phyloP scores from a whole-genome alignment of 768 basidiomycete genomes.

The Tylopilus plumbeoviolaceoides region DNA sequence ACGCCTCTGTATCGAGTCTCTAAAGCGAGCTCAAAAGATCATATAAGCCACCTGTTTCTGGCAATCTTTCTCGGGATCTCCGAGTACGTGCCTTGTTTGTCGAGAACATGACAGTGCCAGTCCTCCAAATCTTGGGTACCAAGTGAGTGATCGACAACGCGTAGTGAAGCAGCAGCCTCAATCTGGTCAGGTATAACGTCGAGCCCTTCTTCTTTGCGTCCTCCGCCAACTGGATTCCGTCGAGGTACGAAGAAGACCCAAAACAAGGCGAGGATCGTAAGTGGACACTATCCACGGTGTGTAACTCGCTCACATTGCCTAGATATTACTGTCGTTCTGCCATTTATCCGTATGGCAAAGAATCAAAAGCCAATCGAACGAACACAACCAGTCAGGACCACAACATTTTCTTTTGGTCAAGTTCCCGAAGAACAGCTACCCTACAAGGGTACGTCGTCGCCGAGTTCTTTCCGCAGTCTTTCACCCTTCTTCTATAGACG shows the following conservation, averaged over 20 bases:
- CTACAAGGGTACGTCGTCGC: slow-evolving; percentile 13
- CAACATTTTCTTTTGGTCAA: neutral
- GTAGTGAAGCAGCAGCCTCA: neutral
- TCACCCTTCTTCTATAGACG: slow-evolving; percentile 11
- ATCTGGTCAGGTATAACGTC: slow-evolving; percentile 42
- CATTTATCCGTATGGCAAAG: slow-evolving; percentile 44
- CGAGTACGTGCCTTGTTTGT: slow-evolving; percentile 50
- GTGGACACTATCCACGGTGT: slow-evolving; percentile 31
- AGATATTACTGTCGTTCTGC: slow-evolving; percentile 57
- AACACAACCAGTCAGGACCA: slow-evolving; percentile 12
- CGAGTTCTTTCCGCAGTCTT: neutral
- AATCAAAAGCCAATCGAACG: slow-evolving; percentile 24
- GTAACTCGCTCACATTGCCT: neutral
- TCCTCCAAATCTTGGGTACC: slow-evolving; percentile 55
- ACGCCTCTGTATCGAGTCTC: neutral
- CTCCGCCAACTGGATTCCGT: slow-evolving; percentile 63
- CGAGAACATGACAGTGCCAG: slow-evolving; percentile 45
- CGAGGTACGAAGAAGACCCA: slow-evolving; percentile 55
- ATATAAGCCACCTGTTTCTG: slow-evolving; percentile 23
- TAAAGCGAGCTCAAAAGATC: neutral
- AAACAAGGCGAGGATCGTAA: slow-evolving; percentile 44
- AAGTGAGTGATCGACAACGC: slow-evolving; percentile 34
- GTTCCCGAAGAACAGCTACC: slow-evolving; percentile 2
- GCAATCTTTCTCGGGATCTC: slow-evolving; percentile 17
- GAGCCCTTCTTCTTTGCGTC: slow-evolving; percentile 68